Evolutionary conservation across 1,284 basidiomycete species (phyloP).

Genomic region (Marasmius tenuissimus): DNA sequence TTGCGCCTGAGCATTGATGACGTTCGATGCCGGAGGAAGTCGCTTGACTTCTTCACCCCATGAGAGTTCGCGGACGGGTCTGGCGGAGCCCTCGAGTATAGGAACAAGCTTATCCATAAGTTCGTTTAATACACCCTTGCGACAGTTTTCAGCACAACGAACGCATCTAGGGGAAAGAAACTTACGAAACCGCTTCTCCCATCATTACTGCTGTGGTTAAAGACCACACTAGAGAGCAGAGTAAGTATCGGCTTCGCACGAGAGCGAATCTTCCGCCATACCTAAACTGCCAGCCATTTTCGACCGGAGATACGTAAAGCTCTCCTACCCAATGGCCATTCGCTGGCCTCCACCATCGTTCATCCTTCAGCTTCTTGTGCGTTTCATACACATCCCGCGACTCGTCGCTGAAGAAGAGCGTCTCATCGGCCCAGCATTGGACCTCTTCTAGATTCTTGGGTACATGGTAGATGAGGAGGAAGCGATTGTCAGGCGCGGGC

Average conservation of each 20-base stretch:
- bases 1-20: neutral
- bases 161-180: neutral
- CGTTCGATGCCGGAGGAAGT: neutral
- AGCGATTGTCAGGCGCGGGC: slow-evolving; percentile 7
- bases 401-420: slow-evolving; percentile 11
- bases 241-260: neutral
- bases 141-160: neutral
- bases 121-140: neutral
- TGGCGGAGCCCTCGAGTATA: neutral
- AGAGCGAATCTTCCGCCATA: neutral
- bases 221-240: neutral
- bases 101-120: neutral
- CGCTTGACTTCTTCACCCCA: slow-evolving; percentile 1
- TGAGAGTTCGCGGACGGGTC: neutral
- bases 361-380: slow-evolving; percentile 8
- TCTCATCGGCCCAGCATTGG: slow-evolving; percentile 8
- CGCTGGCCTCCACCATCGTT: slow-evolving; percentile 7
- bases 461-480: slow-evolving; percentile 9
- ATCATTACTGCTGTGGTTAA: slow-evolving; percentile 2
- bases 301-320: slow-evolving; percentile 10
- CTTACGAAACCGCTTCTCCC: slow-evolving; percentile 1
- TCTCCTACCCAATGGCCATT: slow-evolving; percentile 7
- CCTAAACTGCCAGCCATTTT: slow-evolving; percentile 11
- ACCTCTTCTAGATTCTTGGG: slow-evolving; percentile 7
- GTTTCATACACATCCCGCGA: slow-evolving; percentile 3